These are phyloP conservation scores for Nymphaea colorata DNA, from an alignment of 164 flowering plant species.

Conservation along the genomic window DNA sequence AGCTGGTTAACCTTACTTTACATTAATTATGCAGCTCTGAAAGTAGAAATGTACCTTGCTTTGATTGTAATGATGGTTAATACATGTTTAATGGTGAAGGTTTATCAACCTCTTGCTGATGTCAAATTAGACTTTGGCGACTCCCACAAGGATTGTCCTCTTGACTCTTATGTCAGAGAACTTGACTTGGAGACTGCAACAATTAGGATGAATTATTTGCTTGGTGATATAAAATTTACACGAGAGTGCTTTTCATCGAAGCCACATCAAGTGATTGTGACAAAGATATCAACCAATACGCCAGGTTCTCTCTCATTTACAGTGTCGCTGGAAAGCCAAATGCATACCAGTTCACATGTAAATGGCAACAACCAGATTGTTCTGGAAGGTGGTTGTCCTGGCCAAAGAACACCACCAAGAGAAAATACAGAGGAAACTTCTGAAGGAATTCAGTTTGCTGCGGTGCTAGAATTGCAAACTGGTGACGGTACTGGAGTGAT, in stretches of 20 bases:
- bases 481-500: slow-evolving; percentile 37
- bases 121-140: slow-evolving; percentile 72
- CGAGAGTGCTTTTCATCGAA: slow-evolving; percentile 76
- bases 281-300: slow-evolving; percentile 59
- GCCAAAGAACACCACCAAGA: slow-evolving; percentile 40
- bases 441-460: slow-evolving; percentile 64
- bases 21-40: too few relatives aligned
- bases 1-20: too few relatives aligned
- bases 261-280: slow-evolving; percentile 77
- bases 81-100: slow-evolving; percentile 33
- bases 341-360: slow-evolving; percentile 42
- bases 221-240: slow-evolving; percentile 44
- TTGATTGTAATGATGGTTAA: too few relatives aligned
- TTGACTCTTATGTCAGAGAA: slow-evolving; percentile 57
- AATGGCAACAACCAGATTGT: slow-evolving; percentile 46
- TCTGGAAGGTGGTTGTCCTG: slow-evolving; percentile 76
- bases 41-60: too few relatives aligned
- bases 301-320: slow-evolving; percentile 62
- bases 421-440: slow-evolving; percentile 27
- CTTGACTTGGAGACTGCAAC: slow-evolving; percentile 83
- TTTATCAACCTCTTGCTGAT: slow-evolving; percentile 86
- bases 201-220: slow-evolving; percentile 45
- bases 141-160: slow-evolving; percentile 34
- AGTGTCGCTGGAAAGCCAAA: slow-evolving; percentile 62
- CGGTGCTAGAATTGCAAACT: slow-evolving; percentile 54